A percentile compares a stretch with the other conserved stretches of the same genome.
phyloP scores from a whole-genome alignment of 441 rosid species.

The Gossypium armourianum region DNA sequence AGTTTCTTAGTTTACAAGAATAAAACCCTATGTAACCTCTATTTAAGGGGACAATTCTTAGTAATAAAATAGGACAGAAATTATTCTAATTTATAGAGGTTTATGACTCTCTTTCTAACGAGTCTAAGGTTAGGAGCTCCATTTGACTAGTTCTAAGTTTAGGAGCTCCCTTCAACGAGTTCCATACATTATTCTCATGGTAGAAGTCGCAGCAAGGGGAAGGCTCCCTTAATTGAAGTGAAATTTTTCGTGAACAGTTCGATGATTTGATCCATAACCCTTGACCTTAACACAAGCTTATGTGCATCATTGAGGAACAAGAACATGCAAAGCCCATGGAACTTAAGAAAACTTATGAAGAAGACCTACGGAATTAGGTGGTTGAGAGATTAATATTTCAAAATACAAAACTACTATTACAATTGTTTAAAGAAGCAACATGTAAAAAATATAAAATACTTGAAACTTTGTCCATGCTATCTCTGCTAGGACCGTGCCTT shows the following conservation, averaged over 20 bases:
- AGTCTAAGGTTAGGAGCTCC: background rate
- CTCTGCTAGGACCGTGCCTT: background rate
- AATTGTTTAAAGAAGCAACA: background rate
- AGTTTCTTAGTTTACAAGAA: background rate
- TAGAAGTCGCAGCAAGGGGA: background rate
- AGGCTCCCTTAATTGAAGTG: background rate
- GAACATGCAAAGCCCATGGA: background rate
- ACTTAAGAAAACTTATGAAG: background rate
- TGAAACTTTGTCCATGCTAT: background rate
- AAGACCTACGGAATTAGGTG: background rate
- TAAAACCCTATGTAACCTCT: background rate
- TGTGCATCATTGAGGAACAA: background rate
- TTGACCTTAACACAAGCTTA: background rate
- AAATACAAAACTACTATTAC: background rate
- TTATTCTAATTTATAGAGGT: background rate
- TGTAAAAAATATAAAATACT: background rate
- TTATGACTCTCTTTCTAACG: background rate
- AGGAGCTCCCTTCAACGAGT: background rate
- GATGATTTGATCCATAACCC: background rate
- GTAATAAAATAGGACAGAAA: background rate
- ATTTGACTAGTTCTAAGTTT: background rate
- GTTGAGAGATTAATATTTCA: background rate
- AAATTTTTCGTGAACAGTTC: background rate
- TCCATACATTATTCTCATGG: background rate
- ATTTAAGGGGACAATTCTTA: background rate